Percentiles rank a stretch among this genome's conserved stretches.
These are phyloP conservation scores for Tuber melanosporum DNA, from an alignment of 495 filamentous ascomycete genomes.

Conservation along the genomic window DNA sequence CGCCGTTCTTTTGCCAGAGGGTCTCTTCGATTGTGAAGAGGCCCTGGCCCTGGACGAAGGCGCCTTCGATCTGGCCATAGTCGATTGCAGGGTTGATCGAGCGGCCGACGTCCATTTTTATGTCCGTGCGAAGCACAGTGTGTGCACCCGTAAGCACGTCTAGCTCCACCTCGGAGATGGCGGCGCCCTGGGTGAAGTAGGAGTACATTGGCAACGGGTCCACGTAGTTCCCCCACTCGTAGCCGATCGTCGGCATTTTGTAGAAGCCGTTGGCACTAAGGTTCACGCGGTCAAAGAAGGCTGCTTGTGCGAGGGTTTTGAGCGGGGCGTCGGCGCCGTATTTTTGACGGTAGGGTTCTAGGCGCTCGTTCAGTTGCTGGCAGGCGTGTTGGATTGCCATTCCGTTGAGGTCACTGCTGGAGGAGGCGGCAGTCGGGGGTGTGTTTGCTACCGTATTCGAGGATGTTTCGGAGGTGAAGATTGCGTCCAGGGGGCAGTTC, in stretches of 20 bases:
- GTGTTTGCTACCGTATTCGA: constrained; percentile 47
- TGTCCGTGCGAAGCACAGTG: constrained; percentile 44
- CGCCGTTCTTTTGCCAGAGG: constrained; percentile 41
- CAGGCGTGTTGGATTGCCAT: constrained; percentile 47
- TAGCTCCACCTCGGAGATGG: constrained; percentile 44
- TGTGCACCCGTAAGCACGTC: constrained; percentile 45
- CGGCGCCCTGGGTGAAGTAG: constrained; percentile 46
- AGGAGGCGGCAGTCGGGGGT: constrained; percentile 46
- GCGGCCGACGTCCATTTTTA: constrained; percentile 47
- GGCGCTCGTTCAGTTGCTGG: constrained; percentile 43
- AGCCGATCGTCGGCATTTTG: constrained; percentile 45
- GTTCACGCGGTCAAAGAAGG: constrained; percentile 45
- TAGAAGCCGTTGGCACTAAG: constrained; percentile 46
- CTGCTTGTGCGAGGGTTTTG: constrained; percentile 42
- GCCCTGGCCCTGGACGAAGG: constrained; percentile 46
- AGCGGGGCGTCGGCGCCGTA: constrained; percentile 42
- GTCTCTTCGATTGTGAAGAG: constrained; percentile 46
- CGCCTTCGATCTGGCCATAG: constrained; percentile 47
- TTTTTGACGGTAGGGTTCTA: constrained; percentile 42
- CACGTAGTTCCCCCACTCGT: constrained; percentile 43
- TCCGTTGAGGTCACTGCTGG: constrained; percentile 46
- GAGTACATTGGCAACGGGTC: constrained; percentile 45
- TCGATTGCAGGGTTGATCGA: constrained; percentile 47
- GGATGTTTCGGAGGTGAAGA: constrained; percentile 49
- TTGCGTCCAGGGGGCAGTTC: constrained; percentile 42